Base-by-base conservation (phyloP, 148 eudicot species). In the Dianthus caryophyllus region DNA sequence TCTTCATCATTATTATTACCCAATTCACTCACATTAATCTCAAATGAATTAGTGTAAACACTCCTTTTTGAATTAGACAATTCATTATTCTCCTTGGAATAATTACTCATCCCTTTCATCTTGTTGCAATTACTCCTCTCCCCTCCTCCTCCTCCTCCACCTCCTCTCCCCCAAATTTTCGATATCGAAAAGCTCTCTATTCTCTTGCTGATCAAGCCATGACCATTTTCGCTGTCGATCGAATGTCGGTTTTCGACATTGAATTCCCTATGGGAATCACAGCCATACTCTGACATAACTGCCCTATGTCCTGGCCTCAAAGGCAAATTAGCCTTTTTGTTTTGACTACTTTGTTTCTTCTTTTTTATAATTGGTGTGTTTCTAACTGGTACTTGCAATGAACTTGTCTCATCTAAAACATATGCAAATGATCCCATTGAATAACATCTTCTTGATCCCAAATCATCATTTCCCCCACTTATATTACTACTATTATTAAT, bases 381-480 rank as follows among this genome's bases (percentile, higher is more conserved):
- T 27, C 83, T 76, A 21, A 93, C 82, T 18, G 96, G 90, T 0
- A 93, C 98, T 76, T 88, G 85, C 18, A 93, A 67, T 4, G 83
- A 71, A 5, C 82, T 61, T 62, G 62, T 76, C 64, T 90, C 99
- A 71, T 94, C 97, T 80, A 94, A 74, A 17, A 94, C 82, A 78
- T 94, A 94, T 0, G 91, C 90, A 76, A 94, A 90, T 16, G 98
- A 90, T 0, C 98, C 98, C 98, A 94, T 94, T 2, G 98, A 94
- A 31, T 74, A 88, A 62, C 98, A 94, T 70, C 98, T 83, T 44
- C 98, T 90, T 10, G 80, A 77, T 69, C 82, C 86, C 71, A 79
- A 73, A 63, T 70, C 72, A 63, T 64, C 69, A 1, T 46, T 75
- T 15, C 46, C 64, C 5, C 70, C 47, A 69, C 55, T 33, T 20